A percentile compares a stretch with the other conserved stretches of the same genome.
These are phyloP conservation scores for Nakazawaea populi DNA, from an alignment of 805 yeast species.

Conservation along the genomic window DNA sequence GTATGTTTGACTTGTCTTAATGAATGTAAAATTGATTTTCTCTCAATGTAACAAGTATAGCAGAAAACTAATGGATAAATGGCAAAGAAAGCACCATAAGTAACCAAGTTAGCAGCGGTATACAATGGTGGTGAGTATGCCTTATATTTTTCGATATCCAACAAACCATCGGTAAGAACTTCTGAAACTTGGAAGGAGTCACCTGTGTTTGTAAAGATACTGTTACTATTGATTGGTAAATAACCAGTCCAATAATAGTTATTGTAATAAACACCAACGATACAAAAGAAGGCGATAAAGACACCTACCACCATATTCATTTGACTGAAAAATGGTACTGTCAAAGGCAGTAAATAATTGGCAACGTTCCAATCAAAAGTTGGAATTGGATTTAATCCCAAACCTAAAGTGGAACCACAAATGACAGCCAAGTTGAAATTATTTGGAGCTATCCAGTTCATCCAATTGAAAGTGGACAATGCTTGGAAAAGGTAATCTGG, in stretches of 20 bases:
- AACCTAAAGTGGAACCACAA: constrained; percentile 41
- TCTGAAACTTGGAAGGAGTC: constrained; percentile 37
- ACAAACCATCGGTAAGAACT: constrained; percentile 35
- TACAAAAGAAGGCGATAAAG: constrained; percentile 23
- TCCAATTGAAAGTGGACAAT: constrained; percentile 44
- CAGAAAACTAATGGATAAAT: constrained; percentile 50
- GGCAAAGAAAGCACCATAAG: constrained; percentile 53
- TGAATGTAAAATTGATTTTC: constrained; percentile 34
- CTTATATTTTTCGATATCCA: constrained; percentile 42
- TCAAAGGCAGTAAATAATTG: constrained; percentile 26
- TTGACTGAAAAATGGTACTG: constrained; percentile 36
- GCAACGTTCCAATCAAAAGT: constrained; percentile 47
- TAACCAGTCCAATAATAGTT: constrained; percentile 32
- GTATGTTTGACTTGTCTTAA: constrained; percentile 29
- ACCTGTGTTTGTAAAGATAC: constrained; percentile 47
- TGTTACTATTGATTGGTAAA: constrained; percentile 42
- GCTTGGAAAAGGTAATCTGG: constrained; percentile 38
- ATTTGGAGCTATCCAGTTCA: constrained; percentile 50
- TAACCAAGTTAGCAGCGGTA: constrained; percentile 54
- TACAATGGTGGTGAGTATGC: constrained; percentile 63
- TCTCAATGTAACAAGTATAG: constrained; percentile 40
- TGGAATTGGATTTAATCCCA: constrained; percentile 50
- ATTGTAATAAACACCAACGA: constrained; percentile 33
- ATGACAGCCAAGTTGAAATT: constrained; percentile 41
- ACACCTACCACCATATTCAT: constrained; percentile 28